Base-by-base conservation (phyloP, 2,329 filamentous ascomycete species). In the Tolypocladium ovalisporum region DNA sequence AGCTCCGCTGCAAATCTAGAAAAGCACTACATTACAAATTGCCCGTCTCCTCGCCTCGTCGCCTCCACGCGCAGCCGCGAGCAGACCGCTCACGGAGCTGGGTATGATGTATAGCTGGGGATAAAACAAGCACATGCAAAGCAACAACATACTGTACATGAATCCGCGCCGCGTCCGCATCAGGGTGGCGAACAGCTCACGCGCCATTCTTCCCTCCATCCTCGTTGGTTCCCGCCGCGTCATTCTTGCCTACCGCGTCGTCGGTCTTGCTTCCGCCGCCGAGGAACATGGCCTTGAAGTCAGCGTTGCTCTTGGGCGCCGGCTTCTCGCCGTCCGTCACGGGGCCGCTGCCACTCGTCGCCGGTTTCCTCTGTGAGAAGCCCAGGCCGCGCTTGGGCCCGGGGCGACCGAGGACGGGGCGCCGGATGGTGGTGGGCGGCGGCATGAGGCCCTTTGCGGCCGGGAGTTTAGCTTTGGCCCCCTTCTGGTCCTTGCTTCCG, bases 211-310 rank as follows among this genome's bases (percentile, higher is more conserved):
- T 22, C 47, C n/a, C n/a, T n/a, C 4, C 47, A n/a, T 34, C 29
- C 19, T 34, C 15, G 4, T 35, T 35, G 29, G 58, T 22, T 42
- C 19, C 53, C 29, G n/a, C 34, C 34, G 17, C 40, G 1, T 56
- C 44, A 40, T 42, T 29, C 44, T 47, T 47, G 44, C 54, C 52
- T 22, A 40, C 39, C 24, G 22, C 52, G 17, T 53, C 52, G 32
- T 61, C 56, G 29, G 62, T 58, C 29, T 55, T 54, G 32, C 58
- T n/a, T 27, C 54, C 32, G 24, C 64, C 62, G 17, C 63, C 63
- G 9, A 79, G 63, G 56, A 80, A 75, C 65, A 80, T 70, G n/a
- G 79, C 77, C 67, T 79, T 82, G 62, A 83, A 83, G 64, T 83
- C 80, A 2, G 79, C 78, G 67, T 83, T 83, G 63, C 74, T 82